A percentile compares a stretch with the other conserved stretches of the same genome.
These are phyloP conservation scores for Penicillium verrucosum DNA, from an alignment of 2,329 filamentous ascomycete genomes.

Conservation along the genomic window DNA sequence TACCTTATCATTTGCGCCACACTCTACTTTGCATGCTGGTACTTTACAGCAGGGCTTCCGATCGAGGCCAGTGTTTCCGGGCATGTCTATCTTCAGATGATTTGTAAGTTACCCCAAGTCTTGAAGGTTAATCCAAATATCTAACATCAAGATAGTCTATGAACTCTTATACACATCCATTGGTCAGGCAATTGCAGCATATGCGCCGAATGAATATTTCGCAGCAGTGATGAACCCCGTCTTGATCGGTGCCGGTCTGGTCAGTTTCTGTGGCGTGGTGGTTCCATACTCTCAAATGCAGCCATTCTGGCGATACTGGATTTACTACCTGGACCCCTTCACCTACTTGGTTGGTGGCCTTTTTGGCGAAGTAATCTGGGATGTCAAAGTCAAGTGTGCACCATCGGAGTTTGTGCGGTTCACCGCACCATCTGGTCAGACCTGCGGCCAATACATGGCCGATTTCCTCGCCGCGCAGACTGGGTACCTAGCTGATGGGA, in stretches of 20 bases:
- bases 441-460: conserved; percentile 36
- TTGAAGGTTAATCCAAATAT: too few relatives aligned
- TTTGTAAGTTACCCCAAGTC: conserved; percentile 25
- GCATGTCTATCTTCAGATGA: conserved; percentile 41
- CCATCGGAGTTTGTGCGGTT: conserved; percentile 33
- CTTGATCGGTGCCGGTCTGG: conserved; percentile 47
- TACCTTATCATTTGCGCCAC: conserved; percentile 47
- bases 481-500: conserved; percentile 32
- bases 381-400: conserved; percentile 38
- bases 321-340: conserved; percentile 46
- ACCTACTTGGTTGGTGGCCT: conserved; percentile 43
- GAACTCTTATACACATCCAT: conserved; percentile 44
- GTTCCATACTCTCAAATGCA: conserved; percentile 39
- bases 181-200: conserved; percentile 54
- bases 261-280: conserved; percentile 42
- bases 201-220: conserved; percentile 60
- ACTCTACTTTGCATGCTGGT: conserved; percentile 54
- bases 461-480: conserved; percentile 28
- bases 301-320: conserved; percentile 44
- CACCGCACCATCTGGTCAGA: conserved; percentile 27
- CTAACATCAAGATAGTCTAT: conserved; percentile 34
- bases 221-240: conserved; percentile 58
- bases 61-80: conserved; percentile 32
- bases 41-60: conserved; percentile 54
- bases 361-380: conserved; percentile 38